A percentile compares a stretch with the other conserved stretches of the same genome.
These are phyloP conservation scores for Hericium coralloides DNA, from an alignment of 768 basidiomycete species.

Conservation along the genomic window DNA sequence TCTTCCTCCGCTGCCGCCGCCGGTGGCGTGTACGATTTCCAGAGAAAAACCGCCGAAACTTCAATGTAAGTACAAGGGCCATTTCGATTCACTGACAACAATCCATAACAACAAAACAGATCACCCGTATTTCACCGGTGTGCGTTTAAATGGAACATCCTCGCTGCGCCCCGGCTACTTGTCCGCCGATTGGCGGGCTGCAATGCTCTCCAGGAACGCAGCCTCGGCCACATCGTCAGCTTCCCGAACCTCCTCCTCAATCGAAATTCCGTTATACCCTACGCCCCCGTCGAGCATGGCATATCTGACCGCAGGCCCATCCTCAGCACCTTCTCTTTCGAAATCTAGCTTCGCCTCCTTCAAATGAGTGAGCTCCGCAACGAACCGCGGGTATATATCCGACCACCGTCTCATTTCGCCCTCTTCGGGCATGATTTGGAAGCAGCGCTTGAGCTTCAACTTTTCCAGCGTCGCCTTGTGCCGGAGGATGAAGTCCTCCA, in stretches of 20 bases:
- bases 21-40: too few species aligned
- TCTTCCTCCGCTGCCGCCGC: too few species aligned
- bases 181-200: too few species aligned
- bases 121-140: too few species aligned
- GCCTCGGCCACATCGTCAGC: neutral
- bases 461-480: neutral
- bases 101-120: too few species aligned
- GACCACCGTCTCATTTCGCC: neutral
- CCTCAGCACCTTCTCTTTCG: neutral
- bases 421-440: neutral
- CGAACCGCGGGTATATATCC: neutral
- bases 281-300: neutral
- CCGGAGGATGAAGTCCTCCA: conserved; percentile 3
- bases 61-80: too few species aligned
- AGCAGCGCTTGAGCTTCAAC: neutral
- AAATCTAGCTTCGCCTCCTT: neutral
- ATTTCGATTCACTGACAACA: too few species aligned
- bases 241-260: neutral
- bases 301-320: neutral
- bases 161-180: too few species aligned
- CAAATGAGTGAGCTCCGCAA: neutral
- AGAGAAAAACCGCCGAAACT: too few species aligned
- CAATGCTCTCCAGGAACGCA: neutral
- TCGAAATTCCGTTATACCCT: neutral
- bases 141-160: too few species aligned